These are phyloP conservation scores for Claviceps monticola DNA, from an alignment of 2,329 filamentous ascomycete species.

Conservation along the genomic window DNA sequence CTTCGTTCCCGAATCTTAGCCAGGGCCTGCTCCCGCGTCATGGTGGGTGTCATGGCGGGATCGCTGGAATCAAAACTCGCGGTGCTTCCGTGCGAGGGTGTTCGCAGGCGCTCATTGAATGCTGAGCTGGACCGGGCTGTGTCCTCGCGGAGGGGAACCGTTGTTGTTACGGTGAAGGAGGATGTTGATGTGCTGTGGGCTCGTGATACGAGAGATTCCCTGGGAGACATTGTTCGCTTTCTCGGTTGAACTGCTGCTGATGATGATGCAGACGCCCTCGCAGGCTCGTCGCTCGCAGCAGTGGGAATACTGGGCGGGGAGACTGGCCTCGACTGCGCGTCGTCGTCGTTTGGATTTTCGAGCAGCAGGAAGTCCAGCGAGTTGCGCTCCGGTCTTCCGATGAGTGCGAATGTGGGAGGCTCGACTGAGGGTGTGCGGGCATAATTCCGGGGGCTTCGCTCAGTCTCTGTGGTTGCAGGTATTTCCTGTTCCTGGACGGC, in stretches of 20 bases:
- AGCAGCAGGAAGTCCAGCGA: conserved; percentile 49
- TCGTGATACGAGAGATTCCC: conserved; percentile 17
- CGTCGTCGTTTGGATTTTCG: conserved; percentile 35
- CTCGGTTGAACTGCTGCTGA: background rate
- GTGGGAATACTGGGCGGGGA: conserved; percentile 26
- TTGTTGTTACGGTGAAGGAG: conserved; percentile 35
- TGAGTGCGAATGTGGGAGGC: conserved; percentile 43
- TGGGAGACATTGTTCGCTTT: conserved; percentile 7
- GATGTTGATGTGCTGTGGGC: conserved; percentile 31
- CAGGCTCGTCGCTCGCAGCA: conserved; percentile 9
- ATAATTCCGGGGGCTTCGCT: conserved; percentile 27
- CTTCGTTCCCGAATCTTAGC: conserved; percentile 61
- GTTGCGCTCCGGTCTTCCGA: conserved; percentile 36
- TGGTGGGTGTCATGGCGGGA: conserved; percentile 48
- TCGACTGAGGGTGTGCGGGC: conserved; percentile 49
- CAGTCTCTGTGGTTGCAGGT: conserved; percentile 14
- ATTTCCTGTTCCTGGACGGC: conserved; percentile 5
- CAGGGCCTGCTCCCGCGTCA: conserved; percentile 61
- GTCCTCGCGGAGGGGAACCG: conserved; percentile 37
- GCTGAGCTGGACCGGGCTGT: conserved; percentile 22
- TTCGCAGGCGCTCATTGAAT: conserved; percentile 31
- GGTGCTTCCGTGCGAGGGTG: conserved; percentile 26
- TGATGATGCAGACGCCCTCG: background rate
- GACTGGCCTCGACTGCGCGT: conserved; percentile 18
- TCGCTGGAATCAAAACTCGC: conserved; percentile 38